Base-by-base conservation (phyloP, 306 rosid species). In the Astragalus membranaceus region DNA sequence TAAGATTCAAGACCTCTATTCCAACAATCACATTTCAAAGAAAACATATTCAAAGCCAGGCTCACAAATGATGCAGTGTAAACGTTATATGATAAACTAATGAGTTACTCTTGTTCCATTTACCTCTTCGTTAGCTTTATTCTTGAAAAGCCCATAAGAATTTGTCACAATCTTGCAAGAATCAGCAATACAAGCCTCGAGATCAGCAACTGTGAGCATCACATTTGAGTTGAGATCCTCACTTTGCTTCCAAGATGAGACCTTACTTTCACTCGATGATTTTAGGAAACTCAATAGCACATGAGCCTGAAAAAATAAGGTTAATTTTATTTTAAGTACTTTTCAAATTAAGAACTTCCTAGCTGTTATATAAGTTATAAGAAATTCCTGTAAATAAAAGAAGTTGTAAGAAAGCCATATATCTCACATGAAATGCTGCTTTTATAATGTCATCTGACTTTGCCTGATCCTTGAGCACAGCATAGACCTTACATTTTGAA, bases 381-480 rank as follows among this genome's bases (percentile, higher is more conserved):
- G 61, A 76, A 1, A 26, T 26, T 26, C 30, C 30, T 26, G 30
- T 26, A 26, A 26, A 26, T 1, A 26, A 26, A 20, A 20, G 2
- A 78, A 41, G 32, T 11, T 54, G 65, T 43, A 13, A 79, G 61
- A 76, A 4, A 72, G 69, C 30, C 33, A 65, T 68, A 37, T 79
- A 70, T 83, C 97, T 87, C 86, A 94, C 99, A 13, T 94, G 99
- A 72, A 91, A 94, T 64, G 97, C 92, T 8, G 99, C 99, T 83
- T 91, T 94, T 43, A 94, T 76, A 78, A 94, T 94, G 86, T 94
- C 99, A 32, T 94, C 99, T 7, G 99, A 82, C 88, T 87, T 91
- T 0, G 99, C 99, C 84, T 88, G 88, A 77, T 89, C 96, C 82
- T 94, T 94, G 49, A 94, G 91, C 79, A 94, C 87, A 32, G 99